Conservation (phyloP, 1,139 yeast species). For the Hyphopichia khmerensis region DNA sequence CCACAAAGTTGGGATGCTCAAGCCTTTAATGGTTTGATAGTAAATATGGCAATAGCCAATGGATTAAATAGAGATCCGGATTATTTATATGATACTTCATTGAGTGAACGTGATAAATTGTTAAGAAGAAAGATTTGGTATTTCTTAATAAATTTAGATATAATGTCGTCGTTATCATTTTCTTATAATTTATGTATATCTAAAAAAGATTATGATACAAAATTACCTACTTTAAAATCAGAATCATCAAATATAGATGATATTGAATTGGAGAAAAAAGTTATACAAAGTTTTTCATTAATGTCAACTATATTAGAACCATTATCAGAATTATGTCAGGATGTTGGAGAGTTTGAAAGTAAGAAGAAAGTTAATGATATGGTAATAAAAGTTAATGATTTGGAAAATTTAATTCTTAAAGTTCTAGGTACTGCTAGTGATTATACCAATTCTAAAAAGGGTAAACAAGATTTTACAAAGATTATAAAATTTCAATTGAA, state of each 20-base stretch:
- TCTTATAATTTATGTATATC: slow-evolving; percentile 11
- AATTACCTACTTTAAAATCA: slow-evolving; percentile 16
- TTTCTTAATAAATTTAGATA: slow-evolving; percentile 19
- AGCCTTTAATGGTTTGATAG: slow-evolving; percentile 41
- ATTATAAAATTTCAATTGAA: slow-evolving; percentile 8
- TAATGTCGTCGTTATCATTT: slow-evolving; percentile 8
- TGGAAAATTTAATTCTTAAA: slow-evolving; percentile 9
- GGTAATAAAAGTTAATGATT: slow-evolving; percentile 5
- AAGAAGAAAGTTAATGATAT: slow-evolving; percentile 8
- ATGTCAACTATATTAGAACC: slow-evolving; percentile 7
- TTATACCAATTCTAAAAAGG: slow-evolving; percentile 4
- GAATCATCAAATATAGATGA: slow-evolving; percentile 19
- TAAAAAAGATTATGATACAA: slow-evolving; percentile 20
- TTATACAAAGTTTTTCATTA: slow-evolving; percentile 11
- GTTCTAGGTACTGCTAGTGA: slow-evolving; percentile 7
- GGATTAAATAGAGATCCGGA: slow-evolving; percentile 56
- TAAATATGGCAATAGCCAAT: slow-evolving; percentile 48
- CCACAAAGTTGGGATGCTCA: slow-evolving; percentile 30
- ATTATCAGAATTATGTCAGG: slow-evolving; percentile 7
- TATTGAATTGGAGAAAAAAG: slow-evolving; percentile 18
- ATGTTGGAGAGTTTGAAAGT: slow-evolving; percentile 9
- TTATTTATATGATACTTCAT: slow-evolving; percentile 24
- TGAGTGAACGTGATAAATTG: slow-evolving; percentile 28
- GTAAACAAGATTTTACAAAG: slow-evolving; percentile 3
- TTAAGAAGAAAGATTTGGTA: slow-evolving; percentile 51